Evolutionary conservation across 1,284 basidiomycete species (phyloP), one percentile per base, ranked within the genome.

Genomic region (Stygiomarasmius scandens): DNA sequence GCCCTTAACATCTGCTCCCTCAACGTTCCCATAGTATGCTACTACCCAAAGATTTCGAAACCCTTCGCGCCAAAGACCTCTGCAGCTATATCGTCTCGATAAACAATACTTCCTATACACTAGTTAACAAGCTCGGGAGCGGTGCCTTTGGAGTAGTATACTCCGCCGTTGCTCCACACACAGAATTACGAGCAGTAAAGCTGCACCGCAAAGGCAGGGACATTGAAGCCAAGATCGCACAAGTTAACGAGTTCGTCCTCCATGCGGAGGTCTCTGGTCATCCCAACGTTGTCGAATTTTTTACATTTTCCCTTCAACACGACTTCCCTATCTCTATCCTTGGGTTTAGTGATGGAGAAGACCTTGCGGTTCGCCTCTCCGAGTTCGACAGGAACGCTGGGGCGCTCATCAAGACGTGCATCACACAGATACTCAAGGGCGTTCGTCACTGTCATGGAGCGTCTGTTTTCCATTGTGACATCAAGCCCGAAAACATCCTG

Each of bases 371-470:
- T 38, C 71, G 74, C 58, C 89, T 90, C 67, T 67, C 75, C 20
- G 70, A 74, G 48, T 75, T 76, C 66, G 65, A 72, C 29, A 81
- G 84, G 52, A 72, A 84, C 67, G n/a, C n/a, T n/a, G 81, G 86
- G 68, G 73, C 73, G 29, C 75, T 85, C 61, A 86, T 88, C 71
- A 80, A 78, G 60, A 71, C 75, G 49, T 82, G 85, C 51, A 88
- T 87, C 69, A 72, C 86, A 53, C 86, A 89, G 70, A 84, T 91
- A 66, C 74, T 91, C 65, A 86, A 89, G 63, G 85, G 87, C 14
- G 84, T 92, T 64, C 80, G 86, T 88, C 49, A 74, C 41, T 59
- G 58, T 54, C 58, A 59, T 27, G 50, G 56, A 20, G 32, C 41
- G 32, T 45, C 50, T 20, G 55, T 59, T 4, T 59, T 32, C 36